phyloP scores from a whole-genome alignment of 129 eudicot species.

The Tanacetum coccineum region DNA sequence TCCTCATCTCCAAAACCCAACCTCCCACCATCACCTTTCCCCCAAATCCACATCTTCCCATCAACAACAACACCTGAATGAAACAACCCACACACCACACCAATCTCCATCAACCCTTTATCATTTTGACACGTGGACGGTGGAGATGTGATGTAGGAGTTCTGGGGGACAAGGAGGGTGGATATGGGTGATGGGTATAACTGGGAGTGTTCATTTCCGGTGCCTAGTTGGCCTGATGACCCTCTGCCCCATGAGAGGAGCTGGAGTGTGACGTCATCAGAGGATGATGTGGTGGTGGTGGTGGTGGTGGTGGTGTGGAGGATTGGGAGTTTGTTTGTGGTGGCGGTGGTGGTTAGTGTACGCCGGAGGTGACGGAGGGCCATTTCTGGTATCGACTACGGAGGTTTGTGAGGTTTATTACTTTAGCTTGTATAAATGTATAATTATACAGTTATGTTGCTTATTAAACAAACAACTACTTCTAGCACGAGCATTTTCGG shows the following conservation, averaged over 20 bases:
- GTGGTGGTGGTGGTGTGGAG: slow-evolving; percentile 29
- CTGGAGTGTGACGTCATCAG: slow-evolving; percentile 41
- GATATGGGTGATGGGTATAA: slow-evolving; percentile 61
- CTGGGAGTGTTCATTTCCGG: slow-evolving; percentile 54
- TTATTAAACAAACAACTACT: no score
- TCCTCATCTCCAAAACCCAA: slow-evolving; percentile 81
- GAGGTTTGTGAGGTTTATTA: slow-evolving; percentile 7
- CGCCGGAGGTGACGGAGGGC: slow-evolving; percentile 35
- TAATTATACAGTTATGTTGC: no score
- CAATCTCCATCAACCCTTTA: slow-evolving; percentile 35
- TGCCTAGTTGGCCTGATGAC: slow-evolving; percentile 91
- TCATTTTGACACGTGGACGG: slow-evolving; percentile 2
- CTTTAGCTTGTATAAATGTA: no score
- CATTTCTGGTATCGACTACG: slow-evolving; percentile 27
- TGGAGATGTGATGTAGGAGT: slow-evolving; percentile 10
- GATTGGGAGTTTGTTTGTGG: slow-evolving; percentile 31
- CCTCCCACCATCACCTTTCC: slow-evolving; percentile 97
- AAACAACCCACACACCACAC: slow-evolving; percentile 69
- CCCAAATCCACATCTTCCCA: slow-evolving; percentile 92
- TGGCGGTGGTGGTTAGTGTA: slow-evolving; percentile 30
- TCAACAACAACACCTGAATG: slow-evolving; percentile 72
- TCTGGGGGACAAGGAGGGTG: slow-evolving; percentile 49
- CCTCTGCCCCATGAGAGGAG: slow-evolving; percentile 94
- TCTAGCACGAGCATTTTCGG: no score
- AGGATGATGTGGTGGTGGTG: slow-evolving; percentile 22